Evolutionary conservation across 371 early-diverging fungal species (phyloP).

Genomic region (Mortierella sp.): DNA sequence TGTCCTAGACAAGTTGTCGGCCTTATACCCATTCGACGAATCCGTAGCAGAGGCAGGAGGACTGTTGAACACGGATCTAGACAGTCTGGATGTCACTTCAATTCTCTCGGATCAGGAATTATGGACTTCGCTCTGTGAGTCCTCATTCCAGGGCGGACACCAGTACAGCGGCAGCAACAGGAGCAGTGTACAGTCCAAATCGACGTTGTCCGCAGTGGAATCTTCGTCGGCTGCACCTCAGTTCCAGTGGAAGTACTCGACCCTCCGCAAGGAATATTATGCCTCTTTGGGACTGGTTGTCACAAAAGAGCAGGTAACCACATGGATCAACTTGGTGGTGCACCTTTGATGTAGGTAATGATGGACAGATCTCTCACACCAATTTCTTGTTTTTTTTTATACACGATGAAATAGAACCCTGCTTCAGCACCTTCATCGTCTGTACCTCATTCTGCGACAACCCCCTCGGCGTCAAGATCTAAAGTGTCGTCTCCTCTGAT

Average conservation of each 20-base stretch:
- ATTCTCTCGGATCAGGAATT: slow-evolving; percentile 42
- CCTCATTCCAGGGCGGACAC: slow-evolving; percentile 40
- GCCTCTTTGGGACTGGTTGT: slow-evolving; percentile 51
- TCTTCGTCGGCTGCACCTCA: slow-evolving; percentile 42
- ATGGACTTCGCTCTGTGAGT: slow-evolving; percentile 45
- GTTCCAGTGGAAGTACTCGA: slow-evolving; percentile 60
- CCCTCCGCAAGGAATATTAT: slow-evolving; percentile 56
- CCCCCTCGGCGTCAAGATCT: slow-evolving; percentile 20
- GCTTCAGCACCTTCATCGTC: slow-evolving; percentile 15
- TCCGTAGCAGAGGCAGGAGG: background rate
- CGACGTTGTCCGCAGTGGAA: background rate
- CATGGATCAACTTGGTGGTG: background rate
- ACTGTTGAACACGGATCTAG: slow-evolving; percentile 34
- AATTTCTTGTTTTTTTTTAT: background rate
- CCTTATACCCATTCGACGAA: slow-evolving; percentile 39
- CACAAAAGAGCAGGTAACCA: slow-evolving; percentile 32
- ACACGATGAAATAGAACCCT: background rate
- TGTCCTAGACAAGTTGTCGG: slow-evolving; percentile 37
- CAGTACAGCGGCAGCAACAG: background rate
- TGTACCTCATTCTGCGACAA: slow-evolving; percentile 18
- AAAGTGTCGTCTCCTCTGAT: slow-evolving; percentile 47
- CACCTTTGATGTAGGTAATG: background rate
- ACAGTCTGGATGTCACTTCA: slow-evolving; percentile 25
- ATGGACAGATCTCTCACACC: background rate
- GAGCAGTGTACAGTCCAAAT: slow-evolving; percentile 4